Evolutionary conservation across 2,329 filamentous ascomycete species (phyloP).

Genomic region (Fusarium tupiense): DNA sequence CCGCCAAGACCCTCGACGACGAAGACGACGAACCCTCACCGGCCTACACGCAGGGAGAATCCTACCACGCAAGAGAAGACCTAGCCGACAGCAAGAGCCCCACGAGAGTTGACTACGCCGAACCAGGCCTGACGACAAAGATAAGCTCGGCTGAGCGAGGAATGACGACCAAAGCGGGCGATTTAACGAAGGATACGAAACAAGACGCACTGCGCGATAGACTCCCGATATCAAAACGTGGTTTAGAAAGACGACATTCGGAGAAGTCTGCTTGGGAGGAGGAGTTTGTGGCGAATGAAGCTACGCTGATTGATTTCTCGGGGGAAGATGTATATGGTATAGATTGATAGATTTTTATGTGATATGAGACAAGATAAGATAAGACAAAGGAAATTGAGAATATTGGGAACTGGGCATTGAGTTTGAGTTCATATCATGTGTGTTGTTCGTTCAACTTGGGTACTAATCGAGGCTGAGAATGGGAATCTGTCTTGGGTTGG

Average conservation of each 20-base stretch:
- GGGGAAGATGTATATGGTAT: slow-evolving; percentile 21
- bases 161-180: background rate
- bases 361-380: slow-evolving; percentile 17
- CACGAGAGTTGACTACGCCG: background rate
- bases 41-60: slow-evolving; percentile 12
- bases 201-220: slow-evolving; percentile 4
- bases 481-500: background rate
- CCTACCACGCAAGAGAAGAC: slow-evolving; percentile 8
- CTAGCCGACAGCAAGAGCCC: slow-evolving; percentile 4
- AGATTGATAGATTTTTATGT: slow-evolving; percentile 22
- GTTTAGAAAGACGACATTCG: slow-evolving; percentile 14
- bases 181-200: background rate
- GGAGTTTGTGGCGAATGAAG: slow-evolving; percentile 32
- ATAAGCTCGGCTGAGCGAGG: background rate
- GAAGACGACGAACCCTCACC: slow-evolving; percentile 7
- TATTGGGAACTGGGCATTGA: background rate
- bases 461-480: background rate
- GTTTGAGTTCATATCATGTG: background rate
- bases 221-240: slow-evolving; percentile 26
- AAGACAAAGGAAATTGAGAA: slow-evolving; percentile 7
- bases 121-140: background rate
- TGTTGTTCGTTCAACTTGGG: background rate
- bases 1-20: slow-evolving; percentile 27
- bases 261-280: slow-evolving; percentile 27
- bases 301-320: slow-evolving; percentile 34